Evolutionary conservation across 2,329 filamentous ascomycete genomes (phyloP), one percentile per base, ranked within the genome.

Genomic region (Paraconiothyrium sp.): DNA sequence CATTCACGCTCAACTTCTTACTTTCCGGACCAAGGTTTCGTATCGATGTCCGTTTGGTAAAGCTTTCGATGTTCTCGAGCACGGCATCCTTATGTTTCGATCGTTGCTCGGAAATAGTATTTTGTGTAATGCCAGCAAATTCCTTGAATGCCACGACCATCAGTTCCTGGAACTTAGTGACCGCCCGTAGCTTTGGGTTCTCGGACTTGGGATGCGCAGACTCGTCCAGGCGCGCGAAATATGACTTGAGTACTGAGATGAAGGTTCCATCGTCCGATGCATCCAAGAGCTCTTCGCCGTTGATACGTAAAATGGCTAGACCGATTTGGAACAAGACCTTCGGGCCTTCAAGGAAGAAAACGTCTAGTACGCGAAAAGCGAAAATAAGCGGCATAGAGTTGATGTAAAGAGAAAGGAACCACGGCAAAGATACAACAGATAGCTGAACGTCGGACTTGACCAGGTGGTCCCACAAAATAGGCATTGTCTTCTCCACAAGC

Each of bases 141-240:
- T 99, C 95, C 71, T 97, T 98, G 82, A 99, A 99, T 0, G 95
- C 95, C 22, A 98, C 95, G 3, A 99, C 95, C 94, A 99, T 98
- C 60, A 99, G 87, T 78, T 98, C 95, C 73, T 99, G 95, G 76
- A 99, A 99, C 50, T 92, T 88, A 6, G 96, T 99, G 57, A 99
- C 95, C 0, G 94, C 93, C 57, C 94, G 88, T 56, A 98, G 84
- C 80, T 98, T 99, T 3, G 94, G 90, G 66, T 98, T 99, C 76
- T 97, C 94, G 0, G 93, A 97, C 73, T 91, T 94, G 2, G 95
- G 95, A 74, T 99, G 94, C 2, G 95, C 95, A 3, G 94, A 97
- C 80, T 98, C 94, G 75, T 98, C 94, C 9, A 99, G 84, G 43
- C 93, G 89, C 8, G 92, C 89, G 77, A 99, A 99, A 80, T 99